Base-by-base conservation (phyloP, 208 protist species). In the Lotmaria passim region DNA sequence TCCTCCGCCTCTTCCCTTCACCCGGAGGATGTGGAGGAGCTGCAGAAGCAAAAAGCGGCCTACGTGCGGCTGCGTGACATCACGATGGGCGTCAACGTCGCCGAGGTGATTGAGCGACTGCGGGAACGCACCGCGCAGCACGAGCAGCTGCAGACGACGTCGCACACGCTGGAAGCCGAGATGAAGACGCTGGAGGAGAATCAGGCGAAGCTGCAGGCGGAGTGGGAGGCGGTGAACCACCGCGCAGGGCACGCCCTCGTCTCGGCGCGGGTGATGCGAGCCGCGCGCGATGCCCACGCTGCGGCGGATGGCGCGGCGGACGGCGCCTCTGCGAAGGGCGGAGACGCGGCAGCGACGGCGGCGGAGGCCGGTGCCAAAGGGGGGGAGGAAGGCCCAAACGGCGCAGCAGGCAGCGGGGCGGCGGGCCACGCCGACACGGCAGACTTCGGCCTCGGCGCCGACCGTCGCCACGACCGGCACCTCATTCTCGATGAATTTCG, bases 61-160 rank as follows among this genome's bases (percentile, higher is more conserved):
- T 98, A 98, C 83, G 77, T 90, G 19, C 87, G 86, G 39, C 93
- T 99, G 50, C 94, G 95, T 63, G 97, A 99, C 34, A 82, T 90
- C 24, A 98, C 96, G 19, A 93, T 93, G 70, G 75, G 71, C 15
- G 64, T 28, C 1, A 85, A 79, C 67, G 91, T 98, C 1, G 73
- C 76, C 44, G 94, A 98, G 38, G 93, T 98, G 24, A 91, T 98
- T 52, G 63, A 81, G 15, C 98, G 97, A 75, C 79, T 97, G 53
- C 41, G 76, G 19, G 91, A 93, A 56, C 91, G 95, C 41, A 78
- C 84, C 11, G 85, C 92, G 33, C 96, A 91, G 15, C 85, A 97
- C 64, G 77, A 74, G 17, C 85, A 94, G 65, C 83, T 98, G 15
- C 56, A 79, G 52, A 36, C 73, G 11, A 89, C 84, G 12, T 87